These are phyloP conservation scores for Dactylella cylindrospora DNA, from an alignment of 2,329 filamentous ascomycete genomes.

Conservation along the genomic window DNA sequence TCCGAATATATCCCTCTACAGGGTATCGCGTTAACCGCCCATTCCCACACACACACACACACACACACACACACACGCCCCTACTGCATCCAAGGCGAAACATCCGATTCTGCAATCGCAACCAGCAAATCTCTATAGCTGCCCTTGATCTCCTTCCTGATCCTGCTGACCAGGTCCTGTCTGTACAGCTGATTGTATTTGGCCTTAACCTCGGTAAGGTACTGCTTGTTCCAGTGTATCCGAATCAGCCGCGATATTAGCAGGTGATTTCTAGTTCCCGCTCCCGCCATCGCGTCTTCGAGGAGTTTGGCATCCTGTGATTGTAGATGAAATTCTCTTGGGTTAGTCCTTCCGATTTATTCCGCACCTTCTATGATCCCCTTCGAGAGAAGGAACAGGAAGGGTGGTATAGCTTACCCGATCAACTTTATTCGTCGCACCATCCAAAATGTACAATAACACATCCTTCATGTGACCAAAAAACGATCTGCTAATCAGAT, in stretches of 20 bases:
- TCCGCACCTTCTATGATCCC: no score
- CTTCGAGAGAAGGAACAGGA: background rate
- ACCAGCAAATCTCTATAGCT: slow-evolving; percentile 78
- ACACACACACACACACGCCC: slow-evolving; percentile 1
- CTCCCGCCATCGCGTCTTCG: slow-evolving; percentile 83
- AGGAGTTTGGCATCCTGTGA: slow-evolving; percentile 71
- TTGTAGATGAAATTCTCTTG: no score
- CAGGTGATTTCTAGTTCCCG: slow-evolving; percentile 81
- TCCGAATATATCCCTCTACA: background rate
- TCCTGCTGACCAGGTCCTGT: slow-evolving; percentile 66
- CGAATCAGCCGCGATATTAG: slow-evolving; percentile 76
- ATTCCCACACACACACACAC: background rate
- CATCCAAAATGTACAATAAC: slow-evolving; percentile 74
- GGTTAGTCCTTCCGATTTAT: background rate
- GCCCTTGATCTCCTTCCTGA: slow-evolving; percentile 80
- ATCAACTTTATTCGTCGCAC: slow-evolving; percentile 65
- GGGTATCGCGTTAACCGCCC: background rate
- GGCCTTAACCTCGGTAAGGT: slow-evolving; percentile 73
- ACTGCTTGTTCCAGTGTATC: slow-evolving; percentile 76
- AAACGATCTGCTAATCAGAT: slow-evolving; percentile 78
- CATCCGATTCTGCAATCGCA: slow-evolving; percentile 55
- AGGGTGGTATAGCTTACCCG: slow-evolving; percentile 23
- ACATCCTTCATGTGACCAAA: slow-evolving; percentile 89
- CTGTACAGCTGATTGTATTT: slow-evolving; percentile 74
- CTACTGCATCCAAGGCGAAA: slow-evolving; percentile 30